Evolutionary conservation across 2,329 filamentous ascomycete species (phyloP), one percentile per base, ranked within the genome.

Genomic region (Diaporthe amygdali): DNA sequence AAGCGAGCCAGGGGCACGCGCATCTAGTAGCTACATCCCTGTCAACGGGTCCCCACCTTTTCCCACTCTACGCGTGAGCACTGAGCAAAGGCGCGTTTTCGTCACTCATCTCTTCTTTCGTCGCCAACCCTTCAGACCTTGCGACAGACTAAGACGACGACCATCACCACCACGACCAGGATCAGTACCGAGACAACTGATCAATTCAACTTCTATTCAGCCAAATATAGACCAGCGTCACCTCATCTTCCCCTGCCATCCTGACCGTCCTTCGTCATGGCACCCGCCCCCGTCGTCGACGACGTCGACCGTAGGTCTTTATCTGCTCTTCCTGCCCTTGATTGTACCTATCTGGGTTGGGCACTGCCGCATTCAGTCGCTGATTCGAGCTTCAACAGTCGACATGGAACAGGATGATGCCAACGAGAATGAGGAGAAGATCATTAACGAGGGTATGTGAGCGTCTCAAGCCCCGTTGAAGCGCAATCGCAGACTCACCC

Each of bases 361-460:
- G 25, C 14, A 17, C 22, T 32, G 10, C 5, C 27, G 8, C 44
- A 17, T 1, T 17, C 30, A 20, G 17, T 54, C 30, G 15, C 66
- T 68, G 22, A 66, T 34, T 51, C 32, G 44, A 47, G 17, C 9
- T 3, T 54, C 17, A 44, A 20, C 12, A 56, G 86, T 84, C 76
- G 83, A 84, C 46, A 83, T 86, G 82, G 83, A 87, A 56, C 88
- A 90, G 73, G 92, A 95, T 71, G 93, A 94, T 67, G 91, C 93
- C 71, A 87, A 92, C 80, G 88, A 93, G 79, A 84, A 90, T 76
- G 91, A 94, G 79, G 93, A 97, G 83, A 95, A 97, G 83, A 87
- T 97, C 73, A 95, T 98, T 83, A 98, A 98, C 77, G 96, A 99
- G 86, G 93, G 93, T 59, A 22, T 27, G 30, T 27, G 59, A 30